A percentile compares a stretch with the other conserved stretches of the same genome.
Evolutionary conservation across 192 early-diverging fungal species (phyloP).

Genomic region (Martensiomyces pterosporus): DNA sequence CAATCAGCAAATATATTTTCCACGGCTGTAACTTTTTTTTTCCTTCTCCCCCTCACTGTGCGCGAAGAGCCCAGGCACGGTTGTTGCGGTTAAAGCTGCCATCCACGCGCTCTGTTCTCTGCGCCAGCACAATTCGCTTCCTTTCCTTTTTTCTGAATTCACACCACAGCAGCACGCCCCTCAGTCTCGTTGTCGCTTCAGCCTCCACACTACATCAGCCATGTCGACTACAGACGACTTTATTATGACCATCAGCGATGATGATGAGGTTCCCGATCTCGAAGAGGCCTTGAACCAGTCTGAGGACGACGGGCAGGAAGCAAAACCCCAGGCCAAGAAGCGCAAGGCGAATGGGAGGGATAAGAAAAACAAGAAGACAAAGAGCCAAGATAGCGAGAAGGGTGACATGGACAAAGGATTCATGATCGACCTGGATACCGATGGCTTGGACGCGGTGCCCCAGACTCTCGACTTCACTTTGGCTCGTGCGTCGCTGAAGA

Average conservation of each 20-base stretch:
- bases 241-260: constrained; percentile 71
- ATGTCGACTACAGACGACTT: constrained; percentile 47
- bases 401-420: constrained; percentile 70
- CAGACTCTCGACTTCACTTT: constrained; percentile 79
- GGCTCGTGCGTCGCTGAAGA: constrained; percentile 70
- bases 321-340: constrained; percentile 11
- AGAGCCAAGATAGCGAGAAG: constrained; percentile 17
- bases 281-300: constrained; percentile 35
- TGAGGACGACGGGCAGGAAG: not conserved
- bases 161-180: too few relatives aligned
- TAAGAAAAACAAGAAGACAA: constrained; percentile 40
- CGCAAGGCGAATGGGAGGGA: constrained; percentile 7
- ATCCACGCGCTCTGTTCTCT: too few relatives aligned
- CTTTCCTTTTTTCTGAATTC: not conserved
- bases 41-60: too few relatives aligned
- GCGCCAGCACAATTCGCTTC: not conserved
- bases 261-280: constrained; percentile 55
- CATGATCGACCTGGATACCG: constrained; percentile 73
- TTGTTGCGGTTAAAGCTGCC: too few relatives aligned
- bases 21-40: too few relatives aligned
- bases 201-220: too few relatives aligned
- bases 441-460: constrained; percentile 52
- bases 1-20: too few relatives aligned
- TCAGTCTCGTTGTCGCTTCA: too few relatives aligned
- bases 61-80: too few relatives aligned